Evolutionary conservation across 495 filamentous ascomycete genomes (phyloP).

Genomic region (Aspergillus olivimuriae): DNA sequence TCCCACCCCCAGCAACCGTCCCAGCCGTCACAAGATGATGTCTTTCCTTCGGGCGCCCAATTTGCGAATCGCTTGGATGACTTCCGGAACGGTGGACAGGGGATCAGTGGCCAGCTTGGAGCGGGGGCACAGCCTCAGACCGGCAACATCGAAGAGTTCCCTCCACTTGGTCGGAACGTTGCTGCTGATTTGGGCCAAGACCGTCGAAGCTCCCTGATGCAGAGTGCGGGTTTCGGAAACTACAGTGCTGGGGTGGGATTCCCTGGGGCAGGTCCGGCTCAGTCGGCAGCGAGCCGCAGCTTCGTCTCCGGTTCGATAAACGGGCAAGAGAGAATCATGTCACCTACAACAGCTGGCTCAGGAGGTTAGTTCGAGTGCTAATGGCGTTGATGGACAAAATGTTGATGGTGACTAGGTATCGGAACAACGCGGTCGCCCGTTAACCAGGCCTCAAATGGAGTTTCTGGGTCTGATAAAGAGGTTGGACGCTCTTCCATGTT

Average conservation of each 20-base stretch:
- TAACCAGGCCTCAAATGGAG: slow-evolving; percentile 34
- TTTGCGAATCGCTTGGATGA: slow-evolving; percentile 52
- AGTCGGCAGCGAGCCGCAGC: slow-evolving; percentile 23
- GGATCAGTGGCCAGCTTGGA: slow-evolving; percentile 50
- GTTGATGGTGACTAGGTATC: slow-evolving; percentile 26
- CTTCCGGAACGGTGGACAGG: slow-evolving; percentile 54
- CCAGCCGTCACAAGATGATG: slow-evolving; percentile 51
- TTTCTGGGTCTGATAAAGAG: slow-evolving; percentile 39
- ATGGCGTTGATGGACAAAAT: background rate
- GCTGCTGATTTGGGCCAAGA: slow-evolving; percentile 68
- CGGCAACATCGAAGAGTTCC: slow-evolving; percentile 74
- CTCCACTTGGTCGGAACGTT: slow-evolving; percentile 66
- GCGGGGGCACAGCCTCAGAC: slow-evolving; percentile 55
- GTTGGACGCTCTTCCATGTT: slow-evolving; percentile 15
- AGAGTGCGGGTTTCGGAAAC: slow-evolving; percentile 57
- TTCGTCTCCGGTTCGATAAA: slow-evolving; percentile 21
- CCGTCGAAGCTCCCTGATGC: slow-evolving; percentile 55
- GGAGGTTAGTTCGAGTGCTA: slow-evolving; percentile 9
- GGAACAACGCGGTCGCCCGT: slow-evolving; percentile 38
- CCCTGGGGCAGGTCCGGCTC: slow-evolving; percentile 20
- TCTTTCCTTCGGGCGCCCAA: slow-evolving; percentile 45
- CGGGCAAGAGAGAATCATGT: slow-evolving; percentile 32
- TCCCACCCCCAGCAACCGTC: slow-evolving; percentile 53
- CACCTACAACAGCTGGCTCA: slow-evolving; percentile 17
- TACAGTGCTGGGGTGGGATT: slow-evolving; percentile 45